Base-by-base conservation (phyloP, 768 basidiomycete species). In the Lactifluus volemus region DNA sequence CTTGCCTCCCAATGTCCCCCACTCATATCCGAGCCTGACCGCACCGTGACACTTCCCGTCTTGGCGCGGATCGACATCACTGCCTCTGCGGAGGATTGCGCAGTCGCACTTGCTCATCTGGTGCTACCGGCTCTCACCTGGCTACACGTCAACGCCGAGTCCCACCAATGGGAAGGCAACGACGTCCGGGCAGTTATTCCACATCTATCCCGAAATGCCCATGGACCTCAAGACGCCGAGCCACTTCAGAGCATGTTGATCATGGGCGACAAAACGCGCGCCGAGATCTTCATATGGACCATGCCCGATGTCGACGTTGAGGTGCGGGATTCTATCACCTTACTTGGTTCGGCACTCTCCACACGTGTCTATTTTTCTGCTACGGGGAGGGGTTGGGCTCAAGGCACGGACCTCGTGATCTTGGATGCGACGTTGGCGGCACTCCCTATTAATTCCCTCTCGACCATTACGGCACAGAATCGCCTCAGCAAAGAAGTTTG, bases 161-260 rank as follows among this genome's bases (percentile, higher is more conserved):
- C 48, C 12, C 2, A 15, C 19, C 11, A 17, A 14, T 0, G 0
- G 15, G 47, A 34, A 11, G 48, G 25, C 25, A 34, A 11, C 14
- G 42, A 62, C n/a, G 29, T 62, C 12, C 47, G 15, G n/a, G 29
- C 7, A 3, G 7, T 58, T 3, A 9, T 58, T 15, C 60, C 60
- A 14, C 42, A 30, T 34, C 44, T 38, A 55, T 52, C 10, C 21
- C 25, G 25, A 25, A 25, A 25, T 25, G 25, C 25, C 2, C 25
- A 25, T 25, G 25, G 25, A 25, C 25, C 44, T 3, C 63, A 61
- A 15, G 56, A 58, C 32, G 15, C 14, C 4, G 32, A 25, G 10
- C 56, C 60, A 21, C 19, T 64, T 17, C 54, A n/a, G 41, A 62
- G 58, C 30, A 1, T 60, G 14, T 4, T 44, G 10, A 14, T 54